phyloP scores from a whole-genome alignment of 208 protist genomes.

The Crithidia bombi region DNA sequence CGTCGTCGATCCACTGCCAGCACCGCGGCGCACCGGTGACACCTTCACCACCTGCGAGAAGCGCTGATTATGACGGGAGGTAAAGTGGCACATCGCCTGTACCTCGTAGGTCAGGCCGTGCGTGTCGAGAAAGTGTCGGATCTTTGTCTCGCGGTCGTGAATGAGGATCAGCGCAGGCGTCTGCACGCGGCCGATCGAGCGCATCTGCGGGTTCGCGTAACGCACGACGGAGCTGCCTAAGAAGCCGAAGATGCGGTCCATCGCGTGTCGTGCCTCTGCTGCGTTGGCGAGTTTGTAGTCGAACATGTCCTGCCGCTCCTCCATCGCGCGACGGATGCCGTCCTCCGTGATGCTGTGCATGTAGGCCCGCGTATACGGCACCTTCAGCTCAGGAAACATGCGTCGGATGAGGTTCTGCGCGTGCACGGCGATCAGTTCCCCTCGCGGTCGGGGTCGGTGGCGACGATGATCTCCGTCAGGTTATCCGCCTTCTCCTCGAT shows the following conservation, averaged over 20 bases:
- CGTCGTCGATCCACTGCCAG: conserved; percentile 9
- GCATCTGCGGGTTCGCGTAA: conserved; percentile 86
- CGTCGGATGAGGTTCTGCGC: conserved; percentile 69
- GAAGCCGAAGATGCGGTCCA: conserved; percentile 93
- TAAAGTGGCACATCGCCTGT: conserved; percentile 68
- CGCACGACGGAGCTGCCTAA: conserved; percentile 90
- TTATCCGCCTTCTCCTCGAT: conserved; percentile 79
- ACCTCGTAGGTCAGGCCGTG: conserved; percentile 66
- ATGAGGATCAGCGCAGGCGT: conserved; percentile 91
- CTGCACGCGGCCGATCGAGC: conserved; percentile 91
- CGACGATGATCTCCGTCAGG: conserved; percentile 90
- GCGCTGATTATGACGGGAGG: conserved; percentile 28
- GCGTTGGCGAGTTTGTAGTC: conserved; percentile 88
- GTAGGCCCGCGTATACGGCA: conserved; percentile 91
- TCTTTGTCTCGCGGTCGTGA: conserved; percentile 73
- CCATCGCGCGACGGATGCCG: conserved; percentile 81
- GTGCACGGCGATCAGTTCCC: conserved; percentile 93
- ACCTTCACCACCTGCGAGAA: conserved; percentile 72
- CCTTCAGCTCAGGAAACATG: conserved; percentile 77
- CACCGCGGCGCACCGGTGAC: conserved; percentile 14
- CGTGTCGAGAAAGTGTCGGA: conserved; percentile 61
- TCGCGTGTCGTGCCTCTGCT: conserved; percentile 88
- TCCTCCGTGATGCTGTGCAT: conserved; percentile 92
- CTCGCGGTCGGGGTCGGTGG: conserved; percentile 91
- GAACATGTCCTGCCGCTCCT: conserved; percentile 60